Evolutionary conservation across 805 yeast genomes (phyloP).

Genomic region (Dipodascus albidus): DNA sequence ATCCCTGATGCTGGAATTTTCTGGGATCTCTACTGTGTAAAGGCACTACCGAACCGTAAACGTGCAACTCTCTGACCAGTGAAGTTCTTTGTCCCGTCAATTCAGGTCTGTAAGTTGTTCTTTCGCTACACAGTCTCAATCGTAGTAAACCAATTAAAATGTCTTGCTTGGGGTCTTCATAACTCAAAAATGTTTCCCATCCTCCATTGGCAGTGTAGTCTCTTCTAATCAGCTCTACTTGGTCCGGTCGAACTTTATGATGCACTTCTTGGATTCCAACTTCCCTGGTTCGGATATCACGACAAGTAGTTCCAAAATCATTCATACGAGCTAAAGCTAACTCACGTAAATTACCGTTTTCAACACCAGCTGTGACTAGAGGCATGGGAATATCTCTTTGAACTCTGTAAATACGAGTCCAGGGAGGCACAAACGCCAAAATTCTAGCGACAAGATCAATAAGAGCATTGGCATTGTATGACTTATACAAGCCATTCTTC

Average conservation of each 20-base stretch:
- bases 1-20: constrained; percentile 98
- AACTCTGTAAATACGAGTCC: constrained; percentile 97
- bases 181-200: constrained; percentile 94
- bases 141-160: constrained; percentile 85
- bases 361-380: constrained; percentile 92
- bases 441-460: constrained; percentile 94
- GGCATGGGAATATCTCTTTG: constrained; percentile 99
- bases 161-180: constrained; percentile 96
- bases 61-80: constrained; percentile 93
- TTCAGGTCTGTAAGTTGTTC: constrained; percentile 84
- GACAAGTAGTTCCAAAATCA: constrained; percentile 90
- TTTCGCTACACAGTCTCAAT: constrained; percentile 77
- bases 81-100: constrained; percentile 76
- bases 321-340: constrained; percentile 95
- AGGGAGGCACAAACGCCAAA: constrained; percentile 93
- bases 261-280: constrained; percentile 98
- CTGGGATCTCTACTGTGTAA: constrained; percentile 93
- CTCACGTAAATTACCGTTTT: constrained; percentile 92
- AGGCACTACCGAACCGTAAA: constrained; percentile 95
- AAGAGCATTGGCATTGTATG: constrained; percentile 88
- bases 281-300: constrained; percentile 95
- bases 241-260: constrained; percentile 93
- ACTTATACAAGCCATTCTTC: constrained; percentile 91
- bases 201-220: constrained; percentile 97
- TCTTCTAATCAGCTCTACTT: constrained; percentile 87